These are phyloP conservation scores for Chrysanthemum lavandulifolium DNA, from an alignment of 129 eudicot genomes.

Conservation along the genomic window DNA sequence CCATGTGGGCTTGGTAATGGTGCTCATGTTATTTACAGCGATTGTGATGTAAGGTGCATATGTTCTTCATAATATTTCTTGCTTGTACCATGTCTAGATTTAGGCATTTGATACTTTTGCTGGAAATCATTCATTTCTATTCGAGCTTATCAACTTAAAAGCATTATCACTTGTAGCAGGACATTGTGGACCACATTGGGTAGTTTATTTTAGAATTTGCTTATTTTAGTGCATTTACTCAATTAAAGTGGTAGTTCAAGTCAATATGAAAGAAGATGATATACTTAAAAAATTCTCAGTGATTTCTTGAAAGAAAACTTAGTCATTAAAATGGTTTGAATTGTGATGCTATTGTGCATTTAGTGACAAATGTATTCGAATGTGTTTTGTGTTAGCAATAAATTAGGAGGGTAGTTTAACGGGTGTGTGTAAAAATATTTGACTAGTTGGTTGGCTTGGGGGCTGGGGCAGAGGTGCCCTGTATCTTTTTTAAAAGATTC, in stretches of 20 bases:
- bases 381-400: background rate
- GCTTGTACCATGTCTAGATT: background rate
- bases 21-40: slow-evolving; percentile 67
- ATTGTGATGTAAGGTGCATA: slow-evolving; percentile 59
- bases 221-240: too few species aligned
- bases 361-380: too few species aligned
- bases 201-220: too few species aligned
- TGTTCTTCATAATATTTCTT: background rate
- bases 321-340: too few species aligned
- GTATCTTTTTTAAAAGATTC: background rate
- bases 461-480: background rate
- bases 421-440: background rate
- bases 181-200: background rate
- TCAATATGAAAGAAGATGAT: too few species aligned
- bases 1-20: slow-evolving; percentile 64
- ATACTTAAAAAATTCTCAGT: too few species aligned
- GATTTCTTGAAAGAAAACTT: too few species aligned
- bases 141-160: background rate
- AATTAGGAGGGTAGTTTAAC: background rate
- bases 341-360: too few species aligned
- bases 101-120: background rate
- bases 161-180: background rate
- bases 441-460: background rate
- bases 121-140: background rate
- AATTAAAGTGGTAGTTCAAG: too few species aligned